Base-by-base conservation (phyloP, 768 basidiomycete species). In the Fibroporia radiculosa region DNA sequence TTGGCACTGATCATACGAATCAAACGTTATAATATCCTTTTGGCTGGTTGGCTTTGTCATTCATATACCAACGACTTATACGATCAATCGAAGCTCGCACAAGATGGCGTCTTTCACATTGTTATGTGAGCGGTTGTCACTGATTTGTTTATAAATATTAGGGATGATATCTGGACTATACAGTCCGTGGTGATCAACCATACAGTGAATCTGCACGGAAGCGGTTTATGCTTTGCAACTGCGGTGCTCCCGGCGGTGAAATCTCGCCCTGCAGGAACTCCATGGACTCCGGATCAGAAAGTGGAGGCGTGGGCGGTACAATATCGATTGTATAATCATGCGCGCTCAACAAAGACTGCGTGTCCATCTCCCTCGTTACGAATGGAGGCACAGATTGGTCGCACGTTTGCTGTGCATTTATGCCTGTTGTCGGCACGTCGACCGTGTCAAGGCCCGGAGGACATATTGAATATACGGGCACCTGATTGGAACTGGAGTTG, bases 121-220 rank as follows among this genome's bases (percentile, higher is more conserved):
- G n/a, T n/a, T n/a, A n/a, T n/a, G n/a, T n/a, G n/a, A n/a, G n/a
- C n/a, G n/a, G n/a, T n/a, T n/a, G n/a, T n/a, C n/a, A n/a, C n/a
- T n/a, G n/a, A n/a, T n/a, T n/a, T n/a, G n/a, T n/a, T n/a, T n/a
- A n/a, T n/a, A n/a, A n/a, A n/a, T n/a, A n/a, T n/a, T n/a, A n/a
- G n/a, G n/a, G n/a, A n/a, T n/a, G n/a, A n/a, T n/a, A n/a, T n/a
- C n/a, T 35, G 16, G 34, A 35, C 20, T 4, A 22, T 43, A 22
- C 22, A 19, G 28, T 24, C 24, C 4, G 7, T 16, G 29, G n/a
- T 19, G n/a, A 40, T 42, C 36, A 47, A 1, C 40, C 34, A 20
- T 51, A 51, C 42, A 51, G 26, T 1, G 36, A 42, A 12, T 51
- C 49, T 13, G 20, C 24, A 6, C 5, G 14, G 34, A 51, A 48